Evolutionary conservation across 2,329 filamentous ascomycete genomes (phyloP), one percentile per base, ranked within the genome.

Genomic region (Zasmidium citrigriseum): DNA sequence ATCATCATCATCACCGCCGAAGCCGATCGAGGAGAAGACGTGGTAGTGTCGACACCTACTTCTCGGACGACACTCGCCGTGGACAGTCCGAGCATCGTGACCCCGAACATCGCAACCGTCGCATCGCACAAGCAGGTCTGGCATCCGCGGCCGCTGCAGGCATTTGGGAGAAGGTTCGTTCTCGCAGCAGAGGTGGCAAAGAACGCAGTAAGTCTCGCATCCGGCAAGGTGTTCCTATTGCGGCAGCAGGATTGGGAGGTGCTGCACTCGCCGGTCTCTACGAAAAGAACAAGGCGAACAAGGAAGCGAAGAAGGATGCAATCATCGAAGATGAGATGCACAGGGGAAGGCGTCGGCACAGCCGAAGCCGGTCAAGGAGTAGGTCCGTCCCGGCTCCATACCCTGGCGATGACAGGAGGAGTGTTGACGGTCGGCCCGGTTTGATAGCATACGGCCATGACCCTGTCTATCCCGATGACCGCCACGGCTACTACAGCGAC

Each of bases 391-490:
- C 73, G 52, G 67, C 68, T 46, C 72, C 73, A 46, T 78, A 79
- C 66, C 77, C 75, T 58, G 21, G 44, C 18, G 67, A 68, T 69
- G 74, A 72, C 61, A 60, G 65, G 45, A 65, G 67, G 61, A 70
- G 73, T 64, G 75, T 79, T 67, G 72, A 75, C 62, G 78, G 76
- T 74, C 76, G 80, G 68, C 75, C 76, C 68, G 80, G 77, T 59
- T 73, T 87, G 72, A 85, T 88, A 74, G 85, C 86, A 70, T 88
- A 88, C 71, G 86, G 85, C 63, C 79, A 82, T 69, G 82, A 84
- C 68, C 85, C 85, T 7, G 83, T 88, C 55, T 80, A 84, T 65
- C 81, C 82, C 66, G 83, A 83, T 59, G 76, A 75, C 53, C 75
- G 79, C 60, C 70, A 69, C 53, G 72, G 69, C 29, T 70, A 72